Evolutionary conservation across 352 stramenopile species (phyloP).

Genomic region (Phytophthora crassamura): DNA sequence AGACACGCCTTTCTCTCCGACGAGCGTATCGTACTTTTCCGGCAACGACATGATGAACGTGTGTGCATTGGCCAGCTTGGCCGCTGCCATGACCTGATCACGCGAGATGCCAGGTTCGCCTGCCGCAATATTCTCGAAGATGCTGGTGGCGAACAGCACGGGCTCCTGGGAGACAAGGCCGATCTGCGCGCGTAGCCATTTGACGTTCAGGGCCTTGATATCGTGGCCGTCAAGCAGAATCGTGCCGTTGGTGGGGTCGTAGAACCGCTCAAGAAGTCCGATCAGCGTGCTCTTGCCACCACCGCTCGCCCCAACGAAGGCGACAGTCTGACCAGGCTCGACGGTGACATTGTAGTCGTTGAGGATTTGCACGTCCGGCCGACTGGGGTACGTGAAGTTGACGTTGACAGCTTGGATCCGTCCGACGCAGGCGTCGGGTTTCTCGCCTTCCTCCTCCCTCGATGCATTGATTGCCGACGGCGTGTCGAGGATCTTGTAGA

Average conservation of each 20-base stretch:
- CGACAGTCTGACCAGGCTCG: no score
- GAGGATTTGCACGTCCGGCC: conserved; percentile 44
- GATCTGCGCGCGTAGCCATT: conserved; percentile 68
- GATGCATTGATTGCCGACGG: conserved; percentile 52
- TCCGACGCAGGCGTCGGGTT: conserved; percentile 37
- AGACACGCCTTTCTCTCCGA: conserved; percentile 62
- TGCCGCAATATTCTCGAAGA: conserved; percentile 91
- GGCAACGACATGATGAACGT: conserved; percentile 84
- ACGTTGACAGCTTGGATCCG: conserved; percentile 56
- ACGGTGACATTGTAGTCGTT: conserved; percentile 46
- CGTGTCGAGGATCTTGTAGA: conserved; percentile 64
- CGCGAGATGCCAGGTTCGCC: conserved; percentile 63
- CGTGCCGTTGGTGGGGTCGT: conserved; percentile 74
- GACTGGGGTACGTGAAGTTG: conserved; percentile 75
- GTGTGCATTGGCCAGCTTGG: conserved; percentile 53
- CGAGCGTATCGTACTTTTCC: conserved; percentile 88
- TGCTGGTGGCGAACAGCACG: conserved; percentile 90
- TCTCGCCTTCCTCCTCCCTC: conserved; percentile 23
- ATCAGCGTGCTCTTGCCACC: conserved; percentile 57
- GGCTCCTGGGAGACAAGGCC: conserved; percentile 87
- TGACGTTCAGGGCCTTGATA: conserved; percentile 84
- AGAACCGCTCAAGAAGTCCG: conserved; percentile 85
- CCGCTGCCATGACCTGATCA: conserved; percentile 72
- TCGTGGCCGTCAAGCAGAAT: conserved; percentile 88
- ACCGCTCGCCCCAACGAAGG: conserved; percentile 41